Base-by-base conservation (phyloP, 441 rosid species). In the Aquilaria agallochum region DNA sequence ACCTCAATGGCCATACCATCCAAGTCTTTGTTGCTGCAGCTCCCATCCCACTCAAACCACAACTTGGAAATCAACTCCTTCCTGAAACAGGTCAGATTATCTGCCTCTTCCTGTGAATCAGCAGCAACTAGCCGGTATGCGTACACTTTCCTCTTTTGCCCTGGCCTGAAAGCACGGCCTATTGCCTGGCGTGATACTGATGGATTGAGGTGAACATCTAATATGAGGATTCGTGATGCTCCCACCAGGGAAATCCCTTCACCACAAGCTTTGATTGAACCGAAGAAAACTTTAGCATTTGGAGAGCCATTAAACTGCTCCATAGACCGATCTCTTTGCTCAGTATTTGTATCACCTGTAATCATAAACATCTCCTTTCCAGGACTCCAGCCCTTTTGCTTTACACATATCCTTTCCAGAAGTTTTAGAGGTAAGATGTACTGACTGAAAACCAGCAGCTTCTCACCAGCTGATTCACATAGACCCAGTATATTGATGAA, bases 31-130 rank as follows among this genome's bases (percentile, higher is more conserved):
- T 78, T 71, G 7, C 89, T 84, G 27, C 82, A 67, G n/a, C 73
- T 76, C 66, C 83, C 82, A 2, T 85, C 81, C 98, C 96, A 93
- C 58, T 94, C 98, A 27, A 94, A 94, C 97, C 96, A 94, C 88
- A 85, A 74, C 70, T 89, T 89, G 2, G 97, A 74, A 51, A 90
- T 84, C 36, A 80, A 68, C 72, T 93, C 97, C 71, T 94, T 94
- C 55, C 76, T 71, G 63, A 73, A 85, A 76, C 92, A 89, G 8
- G 84, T 85, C 15, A 11, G 44, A 52, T 89, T 80, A 64, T 80
- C 83, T 56, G 82, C 93, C 65, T 87, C 89, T 52, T 91, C 98
- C 0, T 87, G 95, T 11, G 96, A 85, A 64, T 83, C 88, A 0
- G 88, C 89, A 50, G 96, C 91, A 2, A 89, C 82, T 49, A 94